Conservation (phyloP, 2,329 filamentous ascomycete species). For the Tolypocladium inflatum region DNA sequence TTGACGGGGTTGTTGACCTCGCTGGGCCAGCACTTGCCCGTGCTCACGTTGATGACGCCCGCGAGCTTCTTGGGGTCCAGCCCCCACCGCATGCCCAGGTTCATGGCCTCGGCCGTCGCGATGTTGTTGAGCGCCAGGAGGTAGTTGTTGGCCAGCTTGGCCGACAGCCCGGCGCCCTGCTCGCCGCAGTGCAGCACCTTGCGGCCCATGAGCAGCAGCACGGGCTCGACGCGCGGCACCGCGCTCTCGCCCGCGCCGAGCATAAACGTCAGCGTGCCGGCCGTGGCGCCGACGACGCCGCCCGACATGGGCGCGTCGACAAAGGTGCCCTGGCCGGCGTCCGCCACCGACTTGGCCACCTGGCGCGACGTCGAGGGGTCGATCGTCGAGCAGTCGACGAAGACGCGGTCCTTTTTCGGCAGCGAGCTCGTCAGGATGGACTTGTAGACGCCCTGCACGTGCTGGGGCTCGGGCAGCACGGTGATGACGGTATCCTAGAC, state of each 20-base stretch:
- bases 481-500: constrained; percentile 75
- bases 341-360: constrained; percentile 60
- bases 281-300: constrained; percentile 81
- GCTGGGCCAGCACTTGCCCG: constrained; percentile 91
- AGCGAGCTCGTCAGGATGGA: constrained; percentile 56
- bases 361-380: constrained; percentile 76
- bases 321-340: constrained; percentile 62
- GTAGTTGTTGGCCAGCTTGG: constrained; percentile 97
- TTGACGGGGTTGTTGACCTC: constrained; percentile 93
- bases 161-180: constrained; percentile 78
- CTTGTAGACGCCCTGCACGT: constrained; percentile 75
- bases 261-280: constrained; percentile 93
- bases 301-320: constrained; percentile 97
- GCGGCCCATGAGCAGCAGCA: constrained; percentile 76
- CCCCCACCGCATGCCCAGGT: constrained; percentile 51
- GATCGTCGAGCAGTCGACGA: constrained; percentile 96
- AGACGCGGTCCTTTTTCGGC: constrained; percentile 56
- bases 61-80: constrained; percentile 58
- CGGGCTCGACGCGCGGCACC: constrained; percentile 54
- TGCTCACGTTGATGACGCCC: constrained; percentile 84
- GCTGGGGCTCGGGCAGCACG: constrained; percentile 78
- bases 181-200: constrained; percentile 77
- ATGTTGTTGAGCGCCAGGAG: constrained; percentile 89
- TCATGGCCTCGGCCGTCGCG: constrained; percentile 57
- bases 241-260: constrained; percentile 59